Percentiles rank a stretch among this genome's conserved stretches.
Conservation (phyloP, 2,329 filamentous ascomycete genomes). For the Diaporthe citriasiana region DNA sequence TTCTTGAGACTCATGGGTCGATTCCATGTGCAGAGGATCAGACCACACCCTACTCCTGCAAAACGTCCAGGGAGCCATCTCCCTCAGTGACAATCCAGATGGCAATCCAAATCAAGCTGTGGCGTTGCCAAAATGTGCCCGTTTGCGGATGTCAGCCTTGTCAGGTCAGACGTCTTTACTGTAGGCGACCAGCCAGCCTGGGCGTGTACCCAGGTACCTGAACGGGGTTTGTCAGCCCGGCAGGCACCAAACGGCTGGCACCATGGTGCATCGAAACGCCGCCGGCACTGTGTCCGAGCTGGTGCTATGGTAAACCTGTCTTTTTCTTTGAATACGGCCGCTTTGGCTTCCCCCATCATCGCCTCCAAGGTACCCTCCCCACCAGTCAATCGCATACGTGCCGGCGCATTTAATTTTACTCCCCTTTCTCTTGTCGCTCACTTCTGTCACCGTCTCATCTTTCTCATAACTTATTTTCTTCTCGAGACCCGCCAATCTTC, state of each 20-base stretch:
- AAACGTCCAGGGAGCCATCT: background rate
- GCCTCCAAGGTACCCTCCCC: background rate
- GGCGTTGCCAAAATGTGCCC: background rate
- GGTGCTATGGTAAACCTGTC: slow-evolving; percentile 36
- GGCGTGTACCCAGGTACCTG: slow-evolving; percentile 21
- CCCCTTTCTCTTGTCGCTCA: slow-evolving; percentile 13
- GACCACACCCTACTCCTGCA: too few relatives aligned
- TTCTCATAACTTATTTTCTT: background rate
- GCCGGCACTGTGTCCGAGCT: background rate
- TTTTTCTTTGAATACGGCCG: slow-evolving; percentile 29
- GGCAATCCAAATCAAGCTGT: background rate
- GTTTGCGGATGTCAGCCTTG: background rate
- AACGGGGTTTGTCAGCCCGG: background rate
- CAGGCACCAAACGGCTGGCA: slow-evolving; percentile 27
- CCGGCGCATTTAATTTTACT: slow-evolving; percentile 14
- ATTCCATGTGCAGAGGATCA: too few relatives aligned
- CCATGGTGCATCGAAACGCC: slow-evolving; percentile 21
- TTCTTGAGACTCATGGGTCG: background rate
- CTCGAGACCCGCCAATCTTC: background rate
- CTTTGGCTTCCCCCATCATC: background rate
- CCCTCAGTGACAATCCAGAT: background rate
- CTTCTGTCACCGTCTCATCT: background rate
- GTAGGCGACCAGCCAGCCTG: background rate
- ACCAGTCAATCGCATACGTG: slow-evolving; percentile 14
- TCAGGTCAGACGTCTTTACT: background rate